Evolutionary conservation across 176 grass and related monocot species (phyloP), one percentile per base, ranked within the genome.

Genomic region (Luzula sylvatica): DNA sequence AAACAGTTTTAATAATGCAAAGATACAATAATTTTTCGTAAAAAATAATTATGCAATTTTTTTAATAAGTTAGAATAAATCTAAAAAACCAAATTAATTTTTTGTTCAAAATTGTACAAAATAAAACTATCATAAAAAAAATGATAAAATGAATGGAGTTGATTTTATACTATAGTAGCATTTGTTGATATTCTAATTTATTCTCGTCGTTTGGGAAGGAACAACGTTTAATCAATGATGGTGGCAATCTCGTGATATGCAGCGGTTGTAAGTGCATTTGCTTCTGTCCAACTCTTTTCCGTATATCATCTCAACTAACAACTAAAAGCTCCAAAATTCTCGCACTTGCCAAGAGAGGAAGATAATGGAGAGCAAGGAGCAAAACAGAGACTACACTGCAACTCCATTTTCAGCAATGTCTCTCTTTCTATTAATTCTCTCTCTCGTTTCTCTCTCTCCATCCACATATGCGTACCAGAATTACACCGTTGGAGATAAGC

Each of bases 401-500:
- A 49, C 72, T 55, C 75, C 12, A 23, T n/a, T 50, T 49, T 8
- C 59, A 28, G 50, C 23, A 26, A 60, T 29, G 46, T 46, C 3
- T 45, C 44, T 63, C 13, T 47, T 53, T 47, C 24, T 27, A 23
- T 14, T 58, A 20, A 20, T 71, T 40, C 35, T 65, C 54, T n/a
- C 20, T 38, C 3, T 26, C 62, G 23, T 41, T 23, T 13, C 53
- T 1, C 29, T 1, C 20, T 69, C 59, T 41, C 28, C 13, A 14
- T 15, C 45, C 25, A 49, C 60, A 46, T 13, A 68, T 0, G 92
- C 78, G 0, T 90, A 86, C 68, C 81, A 69, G 43, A 98, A 98
- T 64, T 89, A 83, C 77, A 90, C 92, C n/a, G 92, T 98, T n/a
- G 92, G 92, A 46, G 81, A 77, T 66, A 64, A 69, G 46, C 63